A percentile compares a stretch with the other conserved stretches of the same genome.
These are phyloP conservation scores for Populus ilicifolia DNA, from an alignment of 345 rosid genomes.

Conservation along the genomic window DNA sequence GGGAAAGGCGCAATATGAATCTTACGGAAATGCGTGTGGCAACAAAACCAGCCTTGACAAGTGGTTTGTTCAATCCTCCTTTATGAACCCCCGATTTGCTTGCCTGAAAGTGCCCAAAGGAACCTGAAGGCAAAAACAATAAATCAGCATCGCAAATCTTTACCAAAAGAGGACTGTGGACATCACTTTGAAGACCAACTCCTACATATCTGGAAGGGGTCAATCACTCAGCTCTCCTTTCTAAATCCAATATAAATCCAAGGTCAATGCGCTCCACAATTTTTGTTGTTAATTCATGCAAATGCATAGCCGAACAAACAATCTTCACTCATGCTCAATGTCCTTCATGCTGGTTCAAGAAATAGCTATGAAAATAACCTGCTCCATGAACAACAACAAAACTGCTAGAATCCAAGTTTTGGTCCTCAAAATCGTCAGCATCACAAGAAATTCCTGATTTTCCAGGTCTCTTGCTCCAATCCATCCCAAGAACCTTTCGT, in stretches of 20 bases:
- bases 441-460: constrained; percentile 42
- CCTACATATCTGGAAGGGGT: background rate
- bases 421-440: constrained; percentile 36
- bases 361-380: constrained; percentile 41
- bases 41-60: constrained; percentile 89
- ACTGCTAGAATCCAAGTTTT: constrained; percentile 37
- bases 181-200: background rate
- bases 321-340: background rate
- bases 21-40: constrained; percentile 91
- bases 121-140: constrained; percentile 46
- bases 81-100: constrained; percentile 90
- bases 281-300: background rate
- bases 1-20: background rate
- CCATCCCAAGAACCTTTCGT: constrained; percentile 56
- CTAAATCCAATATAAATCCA: background rate
- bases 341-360: background rate
- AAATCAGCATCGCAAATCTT: background rate
- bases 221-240: background rate
- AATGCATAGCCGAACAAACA: background rate
- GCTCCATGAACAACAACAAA: constrained; percentile 92
- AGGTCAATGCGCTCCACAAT: background rate
- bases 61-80: constrained; percentile 68
- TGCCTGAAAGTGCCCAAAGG: constrained; percentile 97
- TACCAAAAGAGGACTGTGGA: background rate
- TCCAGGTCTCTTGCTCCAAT: constrained; percentile 85